Conservation (phyloP, 306 rosid genomes). For the Trifolium dubium region DNA sequence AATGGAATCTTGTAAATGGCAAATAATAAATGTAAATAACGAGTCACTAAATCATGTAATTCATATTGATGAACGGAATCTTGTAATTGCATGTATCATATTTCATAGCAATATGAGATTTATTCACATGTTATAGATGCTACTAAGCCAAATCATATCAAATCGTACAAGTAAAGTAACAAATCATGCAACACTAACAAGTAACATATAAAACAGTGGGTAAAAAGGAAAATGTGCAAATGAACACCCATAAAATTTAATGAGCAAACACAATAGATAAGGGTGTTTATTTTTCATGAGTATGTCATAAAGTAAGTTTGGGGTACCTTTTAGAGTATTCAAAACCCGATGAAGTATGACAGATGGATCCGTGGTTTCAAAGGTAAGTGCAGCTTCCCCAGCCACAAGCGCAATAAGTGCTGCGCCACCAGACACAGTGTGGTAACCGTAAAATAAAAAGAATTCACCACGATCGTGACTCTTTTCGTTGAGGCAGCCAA, state of each 20-base stretch:
- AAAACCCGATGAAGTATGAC: constrained; percentile 73
- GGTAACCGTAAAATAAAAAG: constrained; percentile 88
- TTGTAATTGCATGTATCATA: neutral
- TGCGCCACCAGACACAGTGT: constrained; percentile 94
- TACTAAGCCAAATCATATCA: neutral
- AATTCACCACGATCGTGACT: constrained; percentile 83
- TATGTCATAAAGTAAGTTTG: constrained; percentile 18
- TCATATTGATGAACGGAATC: neutral
- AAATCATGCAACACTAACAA: neutral
- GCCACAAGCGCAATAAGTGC: constrained; percentile 89
- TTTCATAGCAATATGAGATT: neutral
- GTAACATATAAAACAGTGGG: constrained; percentile 14
- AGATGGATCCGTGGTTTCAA: constrained; percentile 80
- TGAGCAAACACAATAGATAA: constrained; percentile 14
- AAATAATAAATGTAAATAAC: neutral
- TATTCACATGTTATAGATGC: neutral
- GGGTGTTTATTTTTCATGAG: constrained; percentile 24
- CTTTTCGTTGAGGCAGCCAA: constrained; percentile 83
- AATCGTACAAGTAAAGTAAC: neutral
- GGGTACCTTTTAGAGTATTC: constrained; percentile 73
- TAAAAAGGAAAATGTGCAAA: constrained; percentile 30
- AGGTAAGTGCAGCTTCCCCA: constrained; percentile 89
- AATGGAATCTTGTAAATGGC: no score
- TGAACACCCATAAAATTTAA: constrained; percentile 9
- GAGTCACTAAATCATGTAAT: neutral